Base-by-base conservation (phyloP, 306 rosid genomes). In the Oemleria cerasiformis region DNA sequence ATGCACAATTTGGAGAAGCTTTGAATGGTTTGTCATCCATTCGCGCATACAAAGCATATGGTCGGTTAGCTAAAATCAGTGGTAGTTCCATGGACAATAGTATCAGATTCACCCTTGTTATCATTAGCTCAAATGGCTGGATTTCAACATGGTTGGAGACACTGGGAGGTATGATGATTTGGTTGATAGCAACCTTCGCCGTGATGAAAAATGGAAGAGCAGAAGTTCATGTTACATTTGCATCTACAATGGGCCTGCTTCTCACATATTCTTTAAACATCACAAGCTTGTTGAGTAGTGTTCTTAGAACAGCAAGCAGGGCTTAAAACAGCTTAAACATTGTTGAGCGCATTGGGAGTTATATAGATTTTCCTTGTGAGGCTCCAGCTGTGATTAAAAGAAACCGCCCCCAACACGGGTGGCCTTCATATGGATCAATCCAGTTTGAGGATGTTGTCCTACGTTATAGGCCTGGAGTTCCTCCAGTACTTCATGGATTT, bases 391-490 rank as follows among this genome's bases (percentile, higher is more conserved):
- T 90, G 60, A 77, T 88, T 60, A 90, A 90, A 74, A 73, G 63
- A n/a, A 83, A 83, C 70, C 97, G 88, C 55, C 96, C 97, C 5
- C 92, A 86, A 9, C 87, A 81, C 3, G 90, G 92, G 58, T 92
- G 98, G 98, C 98, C 98, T 20, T 85, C 88, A 17, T 78, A 82
- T 3, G 98, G 98, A 77, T 74, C 80, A 17, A 84, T 92, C 41
- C 58, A 66, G 72, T 92, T 90, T 86, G 90, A 90, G 80, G 88
- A 84, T 71, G 97, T 92, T 76, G 89, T 85, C 78, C 76, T 92
- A n/a, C 87, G 92, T 9, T 92, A 90, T 55, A 81, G 98, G 79
- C 88, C 98, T 11, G 96, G 88, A 82, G 97, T 92, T 83, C 96
- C 96, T 68, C 96, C 90, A 0, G 97, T 92, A 30, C 58, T 92